These are phyloP conservation scores for Mycena vitilis DNA, from an alignment of 768 basidiomycete species.

Conservation along the genomic window DNA sequence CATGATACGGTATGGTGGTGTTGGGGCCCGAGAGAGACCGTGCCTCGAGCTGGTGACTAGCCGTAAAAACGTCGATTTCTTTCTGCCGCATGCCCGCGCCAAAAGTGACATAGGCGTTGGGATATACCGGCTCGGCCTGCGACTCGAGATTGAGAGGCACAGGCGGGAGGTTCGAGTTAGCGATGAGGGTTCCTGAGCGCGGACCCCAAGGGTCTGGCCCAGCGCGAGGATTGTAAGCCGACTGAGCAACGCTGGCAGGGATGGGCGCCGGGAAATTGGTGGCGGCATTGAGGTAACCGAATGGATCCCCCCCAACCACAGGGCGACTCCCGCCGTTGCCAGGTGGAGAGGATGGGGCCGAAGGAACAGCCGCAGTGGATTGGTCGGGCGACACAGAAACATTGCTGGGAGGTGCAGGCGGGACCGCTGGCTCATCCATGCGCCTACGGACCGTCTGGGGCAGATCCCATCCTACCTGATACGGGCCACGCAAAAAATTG, in stretches of 20 bases:
- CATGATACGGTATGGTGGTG: conserved; percentile 78
- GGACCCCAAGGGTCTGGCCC: conserved; percentile 52
- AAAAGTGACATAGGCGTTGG: conserved; percentile 86
- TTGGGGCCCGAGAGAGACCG: conserved; percentile 61
- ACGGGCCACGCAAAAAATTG: conserved; percentile 59
- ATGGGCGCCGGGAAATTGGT: conserved; percentile 44
- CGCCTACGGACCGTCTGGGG: conserved; percentile 51
- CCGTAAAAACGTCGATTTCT: conserved; percentile 82
- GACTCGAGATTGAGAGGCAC: conserved; percentile 53
- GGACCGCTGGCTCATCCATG: conserved; percentile 39
- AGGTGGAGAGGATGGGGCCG: conserved; percentile 37
- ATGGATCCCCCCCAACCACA: conserved; percentile 59
- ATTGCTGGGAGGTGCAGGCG: neutral
- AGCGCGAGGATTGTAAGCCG: conserved; percentile 47
- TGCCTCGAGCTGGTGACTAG: conserved; percentile 73
- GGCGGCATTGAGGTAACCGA: conserved; percentile 66
- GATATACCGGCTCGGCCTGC: conserved; percentile 69
- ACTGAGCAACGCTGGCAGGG: conserved; percentile 46
- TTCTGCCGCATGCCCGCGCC: conserved; percentile 90
- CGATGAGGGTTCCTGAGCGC: conserved; percentile 39
- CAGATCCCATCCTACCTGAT: conserved; percentile 39
- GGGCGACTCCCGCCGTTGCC: conserved; percentile 28
- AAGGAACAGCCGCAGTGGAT: conserved; percentile 46
- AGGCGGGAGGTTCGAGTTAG: conserved; percentile 46
- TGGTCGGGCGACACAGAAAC: neutral